Evolutionary conservation across 2,329 filamentous ascomycete species (phyloP).

Genomic region (Alternaria brassicicola): DNA sequence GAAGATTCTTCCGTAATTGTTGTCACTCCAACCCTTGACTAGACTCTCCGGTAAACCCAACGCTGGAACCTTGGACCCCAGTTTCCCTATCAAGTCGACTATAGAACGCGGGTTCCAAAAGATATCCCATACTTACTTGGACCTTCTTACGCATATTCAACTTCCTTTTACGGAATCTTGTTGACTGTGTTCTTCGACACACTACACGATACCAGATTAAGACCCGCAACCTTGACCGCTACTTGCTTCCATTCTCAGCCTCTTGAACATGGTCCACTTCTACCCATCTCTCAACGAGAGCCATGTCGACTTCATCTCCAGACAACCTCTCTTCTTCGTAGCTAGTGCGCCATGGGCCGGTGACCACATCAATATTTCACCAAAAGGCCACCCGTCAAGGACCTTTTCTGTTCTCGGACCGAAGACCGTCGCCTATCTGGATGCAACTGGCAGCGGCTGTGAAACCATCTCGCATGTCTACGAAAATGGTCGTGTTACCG

Average conservation of each 20-base stretch:
- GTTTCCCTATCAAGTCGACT: not conserved
- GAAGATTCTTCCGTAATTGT: not conserved
- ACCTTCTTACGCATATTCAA: not conserved
- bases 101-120: not conserved
- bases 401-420: conserved; percentile 66
- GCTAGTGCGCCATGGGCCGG: conserved; percentile 72
- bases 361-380: conserved; percentile 75
- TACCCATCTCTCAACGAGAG: conserved; percentile 61
- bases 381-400: conserved; percentile 70
- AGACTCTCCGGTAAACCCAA: too few relatives aligned
- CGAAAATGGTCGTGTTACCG: conserved; percentile 75
- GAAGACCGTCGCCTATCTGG: conserved; percentile 71
- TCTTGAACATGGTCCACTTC: conserved; percentile 62
- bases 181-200: not conserved
- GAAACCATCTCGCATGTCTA: conserved; percentile 79
- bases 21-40: too few relatives aligned
- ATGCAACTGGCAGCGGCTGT: conserved; percentile 74
- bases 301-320: conserved; percentile 67
- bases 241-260: not conserved
- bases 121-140: not conserved
- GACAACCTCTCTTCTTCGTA: conserved; percentile 77
- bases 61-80: not conserved
- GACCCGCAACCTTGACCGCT: conserved; percentile 1
- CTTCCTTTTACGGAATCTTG: not conserved
- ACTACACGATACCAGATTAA: not conserved